Conservation (phyloP, 495 filamentous ascomycete genomes). For the Beverwykella pulmonaria region DNA sequence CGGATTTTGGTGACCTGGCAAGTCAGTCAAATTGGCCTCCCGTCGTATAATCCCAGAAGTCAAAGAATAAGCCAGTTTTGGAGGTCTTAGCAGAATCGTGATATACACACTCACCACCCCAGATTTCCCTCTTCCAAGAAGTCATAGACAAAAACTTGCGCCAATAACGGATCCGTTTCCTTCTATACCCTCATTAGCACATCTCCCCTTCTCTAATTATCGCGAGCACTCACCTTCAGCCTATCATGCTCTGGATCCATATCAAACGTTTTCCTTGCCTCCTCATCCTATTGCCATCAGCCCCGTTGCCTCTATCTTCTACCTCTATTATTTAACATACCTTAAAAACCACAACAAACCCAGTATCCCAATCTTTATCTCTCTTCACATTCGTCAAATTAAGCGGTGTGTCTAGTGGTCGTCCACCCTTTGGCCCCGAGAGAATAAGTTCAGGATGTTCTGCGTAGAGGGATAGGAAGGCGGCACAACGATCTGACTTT, state of each 20-base stretch:
- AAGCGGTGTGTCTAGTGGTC: neutral
- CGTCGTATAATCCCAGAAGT: too few species aligned
- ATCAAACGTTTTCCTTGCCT: neutral
- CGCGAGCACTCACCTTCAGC: neutral
- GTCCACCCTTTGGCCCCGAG: neutral
- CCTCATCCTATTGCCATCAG: neutral
- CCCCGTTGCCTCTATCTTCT: neutral
- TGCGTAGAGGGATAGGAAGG: neutral
- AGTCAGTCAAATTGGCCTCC: too few species aligned
- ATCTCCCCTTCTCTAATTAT: neutral
- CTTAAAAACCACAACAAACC: slow-evolving; percentile 11
- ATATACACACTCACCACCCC: neutral
- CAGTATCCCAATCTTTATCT: slow-evolving; percentile 3
- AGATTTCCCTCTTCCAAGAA: neutral
- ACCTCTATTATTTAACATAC: neutral
- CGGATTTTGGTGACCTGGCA: too few species aligned
- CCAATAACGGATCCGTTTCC: slow-evolving; percentile 4
- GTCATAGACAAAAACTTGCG: slow-evolving; percentile 8
- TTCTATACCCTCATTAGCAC: neutral
- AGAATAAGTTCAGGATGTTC: neutral
- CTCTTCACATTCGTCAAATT: neutral
- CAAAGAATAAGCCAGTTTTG: too few species aligned
- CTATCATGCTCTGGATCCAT: neutral
- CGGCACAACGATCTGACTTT: neutral
- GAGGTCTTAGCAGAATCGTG: neutral